Evolutionary conservation across 169 alveolate genomes (phyloP).

Genomic region (Cryptosporidium bovis): DNA sequence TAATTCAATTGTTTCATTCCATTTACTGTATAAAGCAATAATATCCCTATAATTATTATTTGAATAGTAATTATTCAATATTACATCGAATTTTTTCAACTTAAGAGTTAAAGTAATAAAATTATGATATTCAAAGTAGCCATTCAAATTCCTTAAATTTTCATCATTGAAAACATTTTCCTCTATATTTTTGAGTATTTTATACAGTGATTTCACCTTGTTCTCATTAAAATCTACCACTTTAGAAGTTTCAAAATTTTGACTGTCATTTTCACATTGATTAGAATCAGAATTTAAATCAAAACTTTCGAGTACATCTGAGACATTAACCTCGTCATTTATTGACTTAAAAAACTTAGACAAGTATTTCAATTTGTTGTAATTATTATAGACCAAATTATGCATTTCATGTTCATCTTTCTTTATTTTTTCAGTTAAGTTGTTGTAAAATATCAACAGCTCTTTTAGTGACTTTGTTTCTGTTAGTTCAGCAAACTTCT

Average conservation of each 20-base stretch:
- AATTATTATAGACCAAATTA: constrained; percentile 31
- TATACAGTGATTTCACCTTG: not conserved
- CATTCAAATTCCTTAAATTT: constrained; percentile 11
- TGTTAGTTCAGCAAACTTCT: constrained; percentile 10
- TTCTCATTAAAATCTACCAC: not conserved
- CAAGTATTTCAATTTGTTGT: constrained; percentile 9
- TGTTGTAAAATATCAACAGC: not conserved
- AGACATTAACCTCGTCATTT: not conserved
- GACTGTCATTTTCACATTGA: too few relatives aligned
- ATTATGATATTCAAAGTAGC: not conserved
- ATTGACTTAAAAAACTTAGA: constrained; percentile 17
- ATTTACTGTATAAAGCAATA: constrained; percentile 17
- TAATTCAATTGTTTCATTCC: constrained; percentile 31
- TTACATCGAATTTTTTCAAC: constrained; percentile 7
- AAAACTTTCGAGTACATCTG: not conserved
- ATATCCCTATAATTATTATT: constrained; percentile 18
- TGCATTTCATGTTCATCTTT: constrained; percentile 43
- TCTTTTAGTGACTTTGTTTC: constrained; percentile 50
- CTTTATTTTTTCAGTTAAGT: constrained; percentile 18
- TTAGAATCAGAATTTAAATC: too few relatives aligned
- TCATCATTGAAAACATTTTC: not conserved
- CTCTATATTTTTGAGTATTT: too few relatives aligned
- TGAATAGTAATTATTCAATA: constrained; percentile 12
- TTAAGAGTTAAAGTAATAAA: not conserved
- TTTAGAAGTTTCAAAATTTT: not conserved